phyloP scores from a whole-genome alignment of 139 green algal genomes.

The Coelastrella sp. region DNA sequence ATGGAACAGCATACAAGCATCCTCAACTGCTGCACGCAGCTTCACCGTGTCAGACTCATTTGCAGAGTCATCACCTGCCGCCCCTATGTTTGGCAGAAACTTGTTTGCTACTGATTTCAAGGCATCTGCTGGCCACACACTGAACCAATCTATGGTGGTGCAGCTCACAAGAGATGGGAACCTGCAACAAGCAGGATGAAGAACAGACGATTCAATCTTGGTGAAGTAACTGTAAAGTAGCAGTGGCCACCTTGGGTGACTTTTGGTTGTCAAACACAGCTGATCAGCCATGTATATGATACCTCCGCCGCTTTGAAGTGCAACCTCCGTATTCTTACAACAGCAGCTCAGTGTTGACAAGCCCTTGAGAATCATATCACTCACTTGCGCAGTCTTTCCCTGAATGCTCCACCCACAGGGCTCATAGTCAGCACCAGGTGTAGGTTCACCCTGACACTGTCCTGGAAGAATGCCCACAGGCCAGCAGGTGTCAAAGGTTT shows the following conservation, averaged over 20 bases:
- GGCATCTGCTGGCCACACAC: constrained; percentile 82
- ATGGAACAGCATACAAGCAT: constrained; percentile 38
- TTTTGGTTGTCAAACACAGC: no score
- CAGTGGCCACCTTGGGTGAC: no score
- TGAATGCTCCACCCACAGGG: constrained; percentile 85
- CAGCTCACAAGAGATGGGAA: constrained; percentile 91
- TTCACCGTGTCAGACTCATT: background rate
- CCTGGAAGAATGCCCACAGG: constrained; percentile 72
- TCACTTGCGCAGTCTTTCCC: constrained; percentile 81
- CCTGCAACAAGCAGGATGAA: constrained; percentile 63
- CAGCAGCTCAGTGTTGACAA: no score
- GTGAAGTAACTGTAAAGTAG: no score
- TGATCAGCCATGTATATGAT: no score
- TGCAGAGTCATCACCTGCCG: background rate
- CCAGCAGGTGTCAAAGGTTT: constrained; percentile 56
- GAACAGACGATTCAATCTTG: no score
- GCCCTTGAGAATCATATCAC: no score
- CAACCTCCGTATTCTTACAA: no score
- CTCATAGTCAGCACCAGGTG: constrained; percentile 88
- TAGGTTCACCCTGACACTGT: constrained; percentile 68
- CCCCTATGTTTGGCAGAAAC: constrained; percentile 83
- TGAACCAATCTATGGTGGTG: constrained; percentile 91
- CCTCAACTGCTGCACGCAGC: constrained; percentile 16
- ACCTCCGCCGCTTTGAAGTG: no score
- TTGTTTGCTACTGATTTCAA: constrained; percentile 84